These are phyloP conservation scores for Bifiguratus adelaidae DNA, from an alignment of 192 early-diverging fungal genomes.

Conservation along the genomic window DNA sequence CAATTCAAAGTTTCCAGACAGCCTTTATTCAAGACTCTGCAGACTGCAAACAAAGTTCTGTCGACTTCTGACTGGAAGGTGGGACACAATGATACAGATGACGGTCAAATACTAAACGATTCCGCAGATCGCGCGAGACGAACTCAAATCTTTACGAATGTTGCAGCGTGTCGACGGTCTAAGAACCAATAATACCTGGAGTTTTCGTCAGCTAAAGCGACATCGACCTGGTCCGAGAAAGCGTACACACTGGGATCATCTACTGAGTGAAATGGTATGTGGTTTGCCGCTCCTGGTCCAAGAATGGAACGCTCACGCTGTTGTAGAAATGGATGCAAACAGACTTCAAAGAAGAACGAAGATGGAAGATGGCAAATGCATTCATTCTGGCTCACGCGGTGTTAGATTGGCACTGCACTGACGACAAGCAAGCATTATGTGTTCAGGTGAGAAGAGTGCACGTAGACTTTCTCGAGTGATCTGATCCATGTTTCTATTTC, in stretches of 20 bases:
- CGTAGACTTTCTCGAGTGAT: background rate
- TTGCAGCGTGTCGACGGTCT: slow-evolving; percentile 58
- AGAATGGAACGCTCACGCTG: background rate
- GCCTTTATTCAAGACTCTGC: slow-evolving; percentile 47
- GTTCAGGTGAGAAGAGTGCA: slow-evolving; percentile 30
- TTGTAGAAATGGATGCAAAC: slow-evolving; percentile 64
- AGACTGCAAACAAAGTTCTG: slow-evolving; percentile 53
- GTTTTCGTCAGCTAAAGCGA: slow-evolving; percentile 61
- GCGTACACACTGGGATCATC: slow-evolving; percentile 63
- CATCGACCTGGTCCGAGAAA: slow-evolving; percentile 38
- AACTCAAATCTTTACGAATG: slow-evolving; percentile 51
- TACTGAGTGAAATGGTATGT: slow-evolving; percentile 70
- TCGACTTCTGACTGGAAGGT: slow-evolving; percentile 73
- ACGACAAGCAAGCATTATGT: slow-evolving; percentile 58
- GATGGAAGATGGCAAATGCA: slow-evolving; percentile 71
- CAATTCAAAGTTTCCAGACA: slow-evolving; percentile 17
- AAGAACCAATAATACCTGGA: slow-evolving; percentile 61
- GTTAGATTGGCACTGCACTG: slow-evolving; percentile 63
- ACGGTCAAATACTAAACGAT: background rate
- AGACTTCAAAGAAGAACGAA: slow-evolving; percentile 74
- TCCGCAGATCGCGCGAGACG: slow-evolving; percentile 68
- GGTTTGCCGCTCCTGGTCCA: background rate
- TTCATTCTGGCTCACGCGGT: slow-evolving; percentile 50
- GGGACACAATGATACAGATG: slow-evolving; percentile 1
- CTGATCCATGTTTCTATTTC: background rate